Evolutionary conservation across 768 basidiomycete genomes (phyloP).

Genomic region (Lactifluus piperatus): DNA sequence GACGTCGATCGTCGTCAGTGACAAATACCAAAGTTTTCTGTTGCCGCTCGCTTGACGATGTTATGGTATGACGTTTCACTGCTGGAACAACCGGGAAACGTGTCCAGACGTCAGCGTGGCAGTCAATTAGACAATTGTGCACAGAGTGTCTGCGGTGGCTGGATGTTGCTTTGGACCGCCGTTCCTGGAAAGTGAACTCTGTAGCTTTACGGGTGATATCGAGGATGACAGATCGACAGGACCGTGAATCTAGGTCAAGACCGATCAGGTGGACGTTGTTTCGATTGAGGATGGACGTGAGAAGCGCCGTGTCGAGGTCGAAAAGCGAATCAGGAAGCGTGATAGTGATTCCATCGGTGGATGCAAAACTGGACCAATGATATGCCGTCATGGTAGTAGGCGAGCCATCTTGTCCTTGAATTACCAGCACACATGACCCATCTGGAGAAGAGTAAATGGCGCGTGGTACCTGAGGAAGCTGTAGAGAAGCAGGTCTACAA

Average conservation of each 20-base stretch:
- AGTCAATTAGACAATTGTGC: conserved; percentile 31
- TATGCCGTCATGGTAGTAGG: conserved; percentile 31
- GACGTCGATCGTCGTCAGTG: conserved; percentile 30
- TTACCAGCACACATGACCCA: conserved; percentile 41
- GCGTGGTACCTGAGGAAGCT: conserved; percentile 30
- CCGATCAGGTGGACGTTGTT: conserved; percentile 36
- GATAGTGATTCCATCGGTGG: conserved; percentile 35
- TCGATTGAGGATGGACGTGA: conserved; percentile 41
- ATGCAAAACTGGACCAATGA: conserved; percentile 52
- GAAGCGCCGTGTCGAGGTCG: conserved; percentile 20
- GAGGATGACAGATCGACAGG: conserved; percentile 38
- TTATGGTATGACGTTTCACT: conserved; percentile 14
- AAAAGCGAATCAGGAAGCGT: conserved; percentile 25
- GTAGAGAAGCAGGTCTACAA: conserved; percentile 37
- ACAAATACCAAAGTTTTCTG: conserved; percentile 37
- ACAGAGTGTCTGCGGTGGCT: conserved; percentile 22
- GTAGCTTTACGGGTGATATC: conserved; percentile 48
- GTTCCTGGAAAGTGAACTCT: conserved; percentile 48
- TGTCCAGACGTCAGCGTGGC: conserved; percentile 12
- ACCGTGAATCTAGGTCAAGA: conserved; percentile 29
- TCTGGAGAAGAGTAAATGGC: conserved; percentile 42
- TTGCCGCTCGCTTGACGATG: conserved; percentile 23
- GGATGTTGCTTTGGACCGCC: conserved; percentile 24
- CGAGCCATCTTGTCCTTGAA: conserved; percentile 19
- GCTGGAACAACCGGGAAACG: conserved; percentile 15